These are phyloP conservation scores for Ganoderma boninense DNA, from an alignment of 1,284 basidiomycete genomes.

Conservation along the genomic window DNA sequence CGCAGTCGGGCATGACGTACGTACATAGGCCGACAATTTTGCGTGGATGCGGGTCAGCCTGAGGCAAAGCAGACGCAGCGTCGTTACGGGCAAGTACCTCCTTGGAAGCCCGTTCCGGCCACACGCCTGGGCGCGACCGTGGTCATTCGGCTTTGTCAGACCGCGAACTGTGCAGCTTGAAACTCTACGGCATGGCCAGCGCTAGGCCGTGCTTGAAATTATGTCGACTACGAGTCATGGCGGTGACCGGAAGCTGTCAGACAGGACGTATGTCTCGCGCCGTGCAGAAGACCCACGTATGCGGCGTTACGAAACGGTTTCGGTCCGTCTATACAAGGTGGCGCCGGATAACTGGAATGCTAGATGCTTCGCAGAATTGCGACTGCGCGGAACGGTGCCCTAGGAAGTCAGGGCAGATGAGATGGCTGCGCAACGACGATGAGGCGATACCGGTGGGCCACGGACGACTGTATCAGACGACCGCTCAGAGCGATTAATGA, in stretches of 20 bases:
- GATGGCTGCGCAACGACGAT: constrained; percentile 10
- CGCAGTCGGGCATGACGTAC: background rate
- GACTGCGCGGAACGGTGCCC: constrained; percentile 12
- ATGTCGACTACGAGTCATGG: background rate
- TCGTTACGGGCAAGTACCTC: background rate
- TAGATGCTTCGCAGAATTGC: background rate
- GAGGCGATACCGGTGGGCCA: constrained; percentile 6
- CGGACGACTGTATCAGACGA: constrained; percentile 13
- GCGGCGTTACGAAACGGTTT: background rate
- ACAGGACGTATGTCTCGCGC: background rate
- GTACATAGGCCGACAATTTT: background rate
- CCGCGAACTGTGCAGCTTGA: constrained; percentile 3
- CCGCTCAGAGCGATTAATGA: constrained; percentile 22
- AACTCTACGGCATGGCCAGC: background rate
- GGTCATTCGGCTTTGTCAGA: background rate
- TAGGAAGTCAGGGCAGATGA: constrained; percentile 4
- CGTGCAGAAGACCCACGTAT: background rate
- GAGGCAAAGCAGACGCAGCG: background rate
- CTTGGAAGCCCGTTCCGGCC: constrained; percentile 6
- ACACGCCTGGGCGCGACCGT: constrained; percentile 5
- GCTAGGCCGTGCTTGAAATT: background rate
- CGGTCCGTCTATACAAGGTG: no score
- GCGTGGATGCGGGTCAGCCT: background rate
- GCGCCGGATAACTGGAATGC: background rate
- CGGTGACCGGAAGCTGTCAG: background rate